These are phyloP conservation scores for Suillus americanus DNA, from an alignment of 768 basidiomycete genomes.

Conservation along the genomic window DNA sequence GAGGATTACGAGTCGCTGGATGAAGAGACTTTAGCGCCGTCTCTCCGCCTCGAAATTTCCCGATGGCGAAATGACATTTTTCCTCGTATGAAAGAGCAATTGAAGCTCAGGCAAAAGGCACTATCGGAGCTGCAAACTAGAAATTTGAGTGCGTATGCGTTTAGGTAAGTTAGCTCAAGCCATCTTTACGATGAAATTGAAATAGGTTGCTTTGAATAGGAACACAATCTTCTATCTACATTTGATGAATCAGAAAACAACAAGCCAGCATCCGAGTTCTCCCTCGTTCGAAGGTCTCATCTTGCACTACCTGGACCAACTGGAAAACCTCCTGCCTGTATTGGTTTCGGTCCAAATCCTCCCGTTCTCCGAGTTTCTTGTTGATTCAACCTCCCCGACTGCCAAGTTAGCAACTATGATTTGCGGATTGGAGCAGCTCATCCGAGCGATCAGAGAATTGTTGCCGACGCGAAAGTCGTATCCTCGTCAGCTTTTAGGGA, in stretches of 20 bases:
- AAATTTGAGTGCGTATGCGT: background rate
- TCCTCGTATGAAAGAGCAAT: background rate
- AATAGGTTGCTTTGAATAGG: background rate
- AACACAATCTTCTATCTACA: background rate
- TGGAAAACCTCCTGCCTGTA: background rate
- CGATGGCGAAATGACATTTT: background rate
- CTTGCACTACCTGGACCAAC: background rate
- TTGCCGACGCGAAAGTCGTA: background rate
- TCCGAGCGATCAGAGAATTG: background rate
- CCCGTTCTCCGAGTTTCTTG: background rate
- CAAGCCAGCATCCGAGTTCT: background rate
- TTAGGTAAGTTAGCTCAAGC: background rate
- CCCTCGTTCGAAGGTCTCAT: background rate
- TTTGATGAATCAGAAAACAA: background rate
- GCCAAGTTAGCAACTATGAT: background rate
- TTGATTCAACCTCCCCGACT: background rate
- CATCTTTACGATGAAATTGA: background rate
- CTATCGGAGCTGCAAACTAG: background rate
- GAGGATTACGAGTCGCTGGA: background rate
- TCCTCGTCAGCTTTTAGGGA: background rate
- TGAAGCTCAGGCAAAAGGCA: background rate
- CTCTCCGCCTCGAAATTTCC: background rate
- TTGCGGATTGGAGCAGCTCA: background rate
- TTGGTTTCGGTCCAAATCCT: background rate
- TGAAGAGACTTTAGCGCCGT: background rate